Conservation (phyloP, 495 filamentous ascomycete species). For the Penicillium paradoxum region DNA sequence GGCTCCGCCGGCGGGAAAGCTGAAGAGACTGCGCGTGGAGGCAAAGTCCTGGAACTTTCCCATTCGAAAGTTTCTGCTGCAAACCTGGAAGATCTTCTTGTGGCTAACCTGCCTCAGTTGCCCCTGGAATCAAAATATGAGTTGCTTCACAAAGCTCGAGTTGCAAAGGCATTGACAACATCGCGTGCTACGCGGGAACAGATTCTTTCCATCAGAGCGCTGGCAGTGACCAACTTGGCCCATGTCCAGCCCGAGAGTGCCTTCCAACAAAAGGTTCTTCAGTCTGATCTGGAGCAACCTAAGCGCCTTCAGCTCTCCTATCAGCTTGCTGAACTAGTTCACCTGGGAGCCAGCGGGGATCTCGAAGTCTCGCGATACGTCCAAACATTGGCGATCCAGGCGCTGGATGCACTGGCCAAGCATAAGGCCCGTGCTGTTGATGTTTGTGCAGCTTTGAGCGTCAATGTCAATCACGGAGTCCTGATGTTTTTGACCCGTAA, state of each 20-base stretch:
- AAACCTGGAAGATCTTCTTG: conserved; percentile 63
- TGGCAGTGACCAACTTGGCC: conserved; percentile 88
- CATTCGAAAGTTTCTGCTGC: conserved; percentile 55
- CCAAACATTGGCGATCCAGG: conserved; percentile 76
- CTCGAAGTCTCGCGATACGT: conserved; percentile 61
- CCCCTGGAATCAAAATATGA: conserved; percentile 76
- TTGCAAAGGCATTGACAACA: conserved; percentile 67
- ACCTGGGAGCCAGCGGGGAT: conserved; percentile 62
- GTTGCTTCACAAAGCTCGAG: conserved; percentile 74
- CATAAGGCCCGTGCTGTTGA: conserved; percentile 73
- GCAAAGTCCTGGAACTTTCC: conserved; percentile 68
- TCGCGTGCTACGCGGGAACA: conserved; percentile 64
- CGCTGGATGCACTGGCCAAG: conserved; percentile 75
- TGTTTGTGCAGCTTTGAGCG: conserved; percentile 77
- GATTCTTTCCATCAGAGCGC: conserved; percentile 71
- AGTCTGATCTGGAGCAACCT: conserved; percentile 86
- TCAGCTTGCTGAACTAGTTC: conserved; percentile 86
- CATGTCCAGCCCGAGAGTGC: conserved; percentile 75
- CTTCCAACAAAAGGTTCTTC: conserved; percentile 79
- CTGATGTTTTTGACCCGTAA: conserved; percentile 92
- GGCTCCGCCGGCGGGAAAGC: conserved; percentile 25
- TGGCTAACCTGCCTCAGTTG: conserved; percentile 56
- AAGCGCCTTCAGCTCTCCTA: conserved; percentile 84
- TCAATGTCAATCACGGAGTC: conserved; percentile 93
- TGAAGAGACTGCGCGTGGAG: conserved; percentile 41